Evolutionary conservation across 1,139 yeast genomes (phyloP).

Genomic region (Geotrichum carabidarum): DNA sequence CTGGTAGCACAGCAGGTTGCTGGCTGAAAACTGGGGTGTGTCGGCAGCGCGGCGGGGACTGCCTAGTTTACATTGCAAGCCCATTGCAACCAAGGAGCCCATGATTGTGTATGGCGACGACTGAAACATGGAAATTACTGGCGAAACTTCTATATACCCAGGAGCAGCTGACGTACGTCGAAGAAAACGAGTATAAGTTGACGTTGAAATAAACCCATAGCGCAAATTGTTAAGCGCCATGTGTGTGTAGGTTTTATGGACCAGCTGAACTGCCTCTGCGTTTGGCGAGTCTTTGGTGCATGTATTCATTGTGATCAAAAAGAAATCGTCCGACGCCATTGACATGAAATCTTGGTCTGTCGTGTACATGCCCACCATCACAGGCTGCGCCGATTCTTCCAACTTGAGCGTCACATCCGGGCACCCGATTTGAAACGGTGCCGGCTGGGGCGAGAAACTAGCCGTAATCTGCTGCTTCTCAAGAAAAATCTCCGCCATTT

Average conservation of each 20-base stretch:
- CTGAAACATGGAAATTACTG: slow-evolving; percentile 22
- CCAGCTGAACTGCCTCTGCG: slow-evolving; percentile 18
- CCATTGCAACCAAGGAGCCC: slow-evolving; percentile 22
- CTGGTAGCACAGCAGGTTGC: background rate
- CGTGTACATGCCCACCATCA: slow-evolving; percentile 21
- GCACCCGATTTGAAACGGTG: slow-evolving; percentile 16
- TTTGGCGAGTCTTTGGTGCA: background rate
- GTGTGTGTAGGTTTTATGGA: slow-evolving; percentile 17
- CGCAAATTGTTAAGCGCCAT: slow-evolving; percentile 28
- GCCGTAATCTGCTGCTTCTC: slow-evolving; percentile 19
- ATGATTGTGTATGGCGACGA: slow-evolving; percentile 17
- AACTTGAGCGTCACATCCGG: slow-evolving; percentile 19
- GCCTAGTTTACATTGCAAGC: slow-evolving; percentile 22
- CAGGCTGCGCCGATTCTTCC: slow-evolving; percentile 17
- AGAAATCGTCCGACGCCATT: slow-evolving; percentile 18
- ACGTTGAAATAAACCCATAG: slow-evolving; percentile 29
- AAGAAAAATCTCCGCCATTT: slow-evolving; percentile 20
- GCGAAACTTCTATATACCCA: slow-evolving; percentile 24
- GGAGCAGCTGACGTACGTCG: slow-evolving; percentile 16
- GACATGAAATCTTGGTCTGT: slow-evolving; percentile 13
- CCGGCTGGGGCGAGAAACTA: slow-evolving; percentile 16
- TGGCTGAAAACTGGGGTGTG: background rate
- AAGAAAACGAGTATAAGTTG: slow-evolving; percentile 26
- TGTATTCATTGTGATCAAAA: slow-evolving; percentile 9
- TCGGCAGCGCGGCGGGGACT: background rate